Conservation (phyloP, 192 early-diverging fungal genomes). For the Pilobolus umbonatus region DNA sequence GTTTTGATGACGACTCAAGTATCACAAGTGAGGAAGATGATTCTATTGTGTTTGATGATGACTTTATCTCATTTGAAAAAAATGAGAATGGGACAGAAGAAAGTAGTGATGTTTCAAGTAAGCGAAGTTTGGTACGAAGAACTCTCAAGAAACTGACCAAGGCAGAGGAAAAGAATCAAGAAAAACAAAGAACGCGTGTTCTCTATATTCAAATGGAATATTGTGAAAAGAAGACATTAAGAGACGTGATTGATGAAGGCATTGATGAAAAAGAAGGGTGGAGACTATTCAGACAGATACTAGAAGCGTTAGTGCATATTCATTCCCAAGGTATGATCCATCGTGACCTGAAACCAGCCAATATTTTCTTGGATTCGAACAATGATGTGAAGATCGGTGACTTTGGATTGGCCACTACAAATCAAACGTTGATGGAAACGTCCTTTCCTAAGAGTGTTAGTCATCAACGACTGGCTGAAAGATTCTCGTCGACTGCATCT, state of each 20-base stretch:
- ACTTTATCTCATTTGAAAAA: constrained; percentile 21
- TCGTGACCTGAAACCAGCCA: constrained; percentile 87
- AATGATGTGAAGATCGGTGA: constrained; percentile 64
- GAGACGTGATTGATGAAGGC: constrained; percentile 75
- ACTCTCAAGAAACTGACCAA: constrained; percentile 18
- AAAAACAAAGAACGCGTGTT: constrained; percentile 41
- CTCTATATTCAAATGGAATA: constrained; percentile 99
- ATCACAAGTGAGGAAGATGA: constrained; percentile 29
- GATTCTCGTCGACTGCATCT: not conserved
- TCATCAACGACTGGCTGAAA: not conserved
- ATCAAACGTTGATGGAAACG: constrained; percentile 32
- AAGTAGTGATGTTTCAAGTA: constrained; percentile 7
- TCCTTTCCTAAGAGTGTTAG: not conserved
- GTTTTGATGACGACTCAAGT: constrained; percentile 40
- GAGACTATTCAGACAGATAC: constrained; percentile 83
- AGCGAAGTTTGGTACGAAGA: not conserved
- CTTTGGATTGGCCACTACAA: constrained; percentile 68
- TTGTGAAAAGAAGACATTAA: constrained; percentile 89
- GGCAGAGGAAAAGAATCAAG: constrained; percentile 2
- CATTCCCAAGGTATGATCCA: constrained; percentile 86
- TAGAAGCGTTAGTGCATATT: constrained; percentile 87
- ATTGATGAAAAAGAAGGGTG: constrained; percentile 74
- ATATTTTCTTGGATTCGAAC: constrained; percentile 70
- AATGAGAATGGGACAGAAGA: constrained; percentile 3
- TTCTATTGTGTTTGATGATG: constrained; percentile 20